Conservation (phyloP, 352 stramenopile genomes). For the Pythium vanterpoolii region DNA sequence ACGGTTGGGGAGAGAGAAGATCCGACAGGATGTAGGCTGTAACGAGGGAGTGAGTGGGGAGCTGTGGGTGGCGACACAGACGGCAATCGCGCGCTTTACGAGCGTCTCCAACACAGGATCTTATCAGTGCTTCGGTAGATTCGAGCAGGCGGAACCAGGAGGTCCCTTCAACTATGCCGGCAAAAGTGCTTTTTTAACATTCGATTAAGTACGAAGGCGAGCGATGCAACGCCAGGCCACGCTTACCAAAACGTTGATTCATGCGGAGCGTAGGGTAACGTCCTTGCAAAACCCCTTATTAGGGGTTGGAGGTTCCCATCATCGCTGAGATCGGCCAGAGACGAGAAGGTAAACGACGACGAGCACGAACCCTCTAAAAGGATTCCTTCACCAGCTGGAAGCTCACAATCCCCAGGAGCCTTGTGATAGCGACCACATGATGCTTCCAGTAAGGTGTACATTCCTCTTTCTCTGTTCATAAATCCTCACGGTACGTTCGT, state of each 20-base stretch:
- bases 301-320: not conserved
- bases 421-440: not conserved
- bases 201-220: conserved; percentile 4
- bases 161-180: not conserved
- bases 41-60: too few species aligned
- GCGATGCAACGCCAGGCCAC: too few species aligned
- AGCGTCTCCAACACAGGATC: too few species aligned
- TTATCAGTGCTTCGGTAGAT: not conserved
- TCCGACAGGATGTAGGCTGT: too few species aligned
- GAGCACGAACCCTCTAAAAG: not conserved
- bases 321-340: not conserved
- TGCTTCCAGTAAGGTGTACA: not conserved
- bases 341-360: not conserved
- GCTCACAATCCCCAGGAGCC: not conserved
- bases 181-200: conserved; percentile 8
- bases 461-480: not conserved
- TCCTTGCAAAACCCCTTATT: not conserved
- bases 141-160: not conserved
- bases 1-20: not conserved
- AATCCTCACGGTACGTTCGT: not conserved
- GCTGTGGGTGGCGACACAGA: too few species aligned
- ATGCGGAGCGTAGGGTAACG: too few species aligned
- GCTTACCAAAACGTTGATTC: too few species aligned
- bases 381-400: not conserved
- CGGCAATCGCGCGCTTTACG: too few species aligned